Evolutionary conservation across 192 early-diverging fungal species (phyloP).

Genomic region (Globomyces pollinis-pini): DNA sequence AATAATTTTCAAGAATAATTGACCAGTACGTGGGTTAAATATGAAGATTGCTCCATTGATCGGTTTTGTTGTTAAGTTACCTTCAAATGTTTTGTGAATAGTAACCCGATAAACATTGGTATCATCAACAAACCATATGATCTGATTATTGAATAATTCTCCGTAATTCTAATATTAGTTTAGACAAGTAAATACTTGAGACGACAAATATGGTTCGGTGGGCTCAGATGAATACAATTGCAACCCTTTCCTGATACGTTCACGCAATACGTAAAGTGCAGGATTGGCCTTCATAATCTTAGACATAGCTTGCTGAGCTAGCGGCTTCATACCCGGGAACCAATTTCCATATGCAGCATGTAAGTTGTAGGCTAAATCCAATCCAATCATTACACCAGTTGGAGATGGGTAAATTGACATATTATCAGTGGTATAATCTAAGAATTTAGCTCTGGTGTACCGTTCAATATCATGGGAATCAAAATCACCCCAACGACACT

Average conservation of each 20-base stretch:
- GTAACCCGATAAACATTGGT: slow-evolving; percentile 99
- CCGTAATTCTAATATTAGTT: slow-evolving; percentile 62
- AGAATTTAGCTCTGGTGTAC: slow-evolving; percentile 95
- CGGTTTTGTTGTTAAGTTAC: slow-evolving; percentile 98
- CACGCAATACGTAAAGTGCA: slow-evolving; percentile 91
- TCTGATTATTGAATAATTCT: slow-evolving; percentile 96
- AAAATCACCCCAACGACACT: slow-evolving; percentile 97
- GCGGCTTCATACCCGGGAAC: slow-evolving; percentile 98
- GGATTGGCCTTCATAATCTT: slow-evolving; percentile 99
- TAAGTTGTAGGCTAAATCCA: slow-evolving; percentile 96
- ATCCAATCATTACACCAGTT: slow-evolving; percentile 90
- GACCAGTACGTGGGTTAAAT: slow-evolving; percentile 97
- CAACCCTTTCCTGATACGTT: slow-evolving; percentile 96
- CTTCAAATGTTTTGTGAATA: slow-evolving; percentile 99
- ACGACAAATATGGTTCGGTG: slow-evolving; percentile 94
- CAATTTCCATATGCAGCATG: slow-evolving; percentile 91
- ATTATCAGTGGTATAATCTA: slow-evolving; percentile 96
- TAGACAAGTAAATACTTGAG: slow-evolving; percentile 44
- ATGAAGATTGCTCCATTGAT: slow-evolving; percentile 99
- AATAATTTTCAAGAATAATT: slow-evolving; percentile 98
- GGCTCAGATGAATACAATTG: slow-evolving; percentile 98
- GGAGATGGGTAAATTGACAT: slow-evolving; percentile 99
- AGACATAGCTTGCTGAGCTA: slow-evolving; percentile 94
- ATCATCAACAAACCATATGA: slow-evolving; percentile 99
- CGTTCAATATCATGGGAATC: slow-evolving; percentile 99